Base-by-base conservation (phyloP, 2,329 filamentous ascomycete species). In the Teratosphaeria nubilosa region DNA sequence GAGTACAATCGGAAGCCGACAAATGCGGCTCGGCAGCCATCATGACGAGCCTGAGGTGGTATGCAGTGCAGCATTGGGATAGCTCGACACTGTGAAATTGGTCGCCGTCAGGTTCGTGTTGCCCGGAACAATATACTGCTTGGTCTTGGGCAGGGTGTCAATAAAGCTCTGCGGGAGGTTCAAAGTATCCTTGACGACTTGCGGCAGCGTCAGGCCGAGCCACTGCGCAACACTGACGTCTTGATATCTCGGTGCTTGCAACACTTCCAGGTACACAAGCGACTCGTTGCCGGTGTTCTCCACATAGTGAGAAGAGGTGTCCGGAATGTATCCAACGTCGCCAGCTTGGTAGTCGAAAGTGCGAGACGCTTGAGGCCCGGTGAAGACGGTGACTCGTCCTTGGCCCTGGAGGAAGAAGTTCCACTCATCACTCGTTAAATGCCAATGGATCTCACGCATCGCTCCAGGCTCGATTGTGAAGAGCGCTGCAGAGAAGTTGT, bases 391-490 rank as follows among this genome's bases (percentile, higher is more conserved):
- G 41, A 83, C 75, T 10, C 82, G 77, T 0, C 77, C 83, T 11
- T 76, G 76, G 0, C 83, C 83, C 56, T 76, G 68, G 7, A 85
- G 70, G 72, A 85, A 83, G 70, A 80, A 85, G 55, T 77, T 79
- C 82, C 82, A 85, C 69, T 85, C 82, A 66, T 85, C 82, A 9
- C 75, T 78, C 1, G 75, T 77, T 1, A 80, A 79, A 71, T 86
- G 82, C 82, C 83, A 86, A 72, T 86, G 83, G 51, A 86, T 72
- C 66, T 86, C 83, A 24, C 83, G 78, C 80, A 86, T 82, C 1
- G 82, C 82, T 14, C 83, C 83, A 0, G 83, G 82, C 63, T 83
- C 74, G 32, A 85, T 73, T 2, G 78, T 81, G 10, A 85, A 79
- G 1, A 85, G 73, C 0, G 81, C 82, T 0, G 78, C 78, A 3